A percentile compares a stretch with the other conserved stretches of the same genome.
Conservation (phyloP, 2,329 filamentous ascomycete species). For the Claviceps maximensis region DNA sequence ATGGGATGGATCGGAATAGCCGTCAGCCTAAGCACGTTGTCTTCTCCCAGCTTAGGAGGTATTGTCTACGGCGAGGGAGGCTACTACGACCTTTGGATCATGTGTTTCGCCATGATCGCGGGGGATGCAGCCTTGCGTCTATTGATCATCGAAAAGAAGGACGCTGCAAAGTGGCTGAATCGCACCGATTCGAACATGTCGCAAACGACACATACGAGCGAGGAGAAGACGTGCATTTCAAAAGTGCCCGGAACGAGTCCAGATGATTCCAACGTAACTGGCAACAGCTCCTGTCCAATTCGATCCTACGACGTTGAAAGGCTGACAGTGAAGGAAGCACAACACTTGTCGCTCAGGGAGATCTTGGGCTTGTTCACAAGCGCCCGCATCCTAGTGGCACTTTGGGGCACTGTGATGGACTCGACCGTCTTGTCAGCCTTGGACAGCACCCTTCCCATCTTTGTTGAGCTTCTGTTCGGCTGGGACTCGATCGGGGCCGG, state of each 20-base stretch:
- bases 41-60: constrained; percentile 20
- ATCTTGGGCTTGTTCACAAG: constrained; percentile 16
- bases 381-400: constrained; percentile 19
- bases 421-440: constrained; percentile 19
- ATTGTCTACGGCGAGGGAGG: constrained; percentile 20
- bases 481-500: constrained; percentile 22
- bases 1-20: constrained; percentile 22
- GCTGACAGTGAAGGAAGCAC: neutral
- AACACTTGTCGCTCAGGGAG: constrained; percentile 5
- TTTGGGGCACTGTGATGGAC: constrained; percentile 23
- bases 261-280: neutral
- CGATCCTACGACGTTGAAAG: neutral
- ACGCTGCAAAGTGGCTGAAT: constrained; percentile 16
- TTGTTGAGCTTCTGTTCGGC: constrained; percentile 16
- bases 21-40: constrained; percentile 19
- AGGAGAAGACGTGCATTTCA: neutral
- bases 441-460: constrained; percentile 21
- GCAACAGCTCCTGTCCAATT: neutral
- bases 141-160: constrained; percentile 19
- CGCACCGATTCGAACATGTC: neutral
- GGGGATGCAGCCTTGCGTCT: constrained; percentile 20
- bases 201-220: neutral
- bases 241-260: neutral
- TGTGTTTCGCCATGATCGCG: constrained; percentile 22
- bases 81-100: constrained; percentile 22